phyloP scores from a whole-genome alignment of 2,329 filamentous ascomycete species.

The Fusarium sp. region DNA sequence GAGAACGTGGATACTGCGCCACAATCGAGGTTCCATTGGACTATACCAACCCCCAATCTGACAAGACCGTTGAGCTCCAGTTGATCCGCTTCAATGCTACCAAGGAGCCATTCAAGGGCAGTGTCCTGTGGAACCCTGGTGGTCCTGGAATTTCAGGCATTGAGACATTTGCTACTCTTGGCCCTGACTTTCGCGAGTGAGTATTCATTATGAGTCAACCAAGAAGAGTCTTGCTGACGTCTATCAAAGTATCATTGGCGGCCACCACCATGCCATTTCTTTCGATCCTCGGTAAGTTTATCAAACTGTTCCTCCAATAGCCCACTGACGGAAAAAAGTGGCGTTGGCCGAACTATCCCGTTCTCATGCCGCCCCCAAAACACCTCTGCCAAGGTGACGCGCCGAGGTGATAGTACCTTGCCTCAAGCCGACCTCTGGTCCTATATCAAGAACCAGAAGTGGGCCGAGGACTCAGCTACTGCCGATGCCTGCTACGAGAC shows the following conservation, averaged over 20 bases:
- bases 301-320: rapidly evolving
- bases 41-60: constrained; percentile 46
- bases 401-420: constrained; percentile 1
- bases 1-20: constrained; percentile 42
- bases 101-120: constrained; percentile 46
- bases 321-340: constrained; percentile 2
- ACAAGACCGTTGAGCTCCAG: constrained; percentile 45
- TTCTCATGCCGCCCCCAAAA: constrained; percentile 13
- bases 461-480: background rate
- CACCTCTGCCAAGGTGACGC: background rate
- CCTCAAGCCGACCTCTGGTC: constrained; percentile 22
- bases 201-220: rapidly evolving
- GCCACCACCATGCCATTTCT: constrained; percentile 27
- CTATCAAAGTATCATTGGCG: constrained; percentile 14
- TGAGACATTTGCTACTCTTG: constrained; percentile 21
- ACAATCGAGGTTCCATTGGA: constrained; percentile 52
- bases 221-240: background rate
- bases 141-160: constrained; percentile 44
- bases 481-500: constrained; percentile 41
- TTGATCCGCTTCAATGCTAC: constrained; percentile 47
- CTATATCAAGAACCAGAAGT: constrained; percentile 13
- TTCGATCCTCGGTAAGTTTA: constrained; percentile 37
- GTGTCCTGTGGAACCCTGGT: constrained; percentile 53
- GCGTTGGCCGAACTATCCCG: constrained; percentile 33
- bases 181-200: constrained; percentile 22